Conservation (phyloP, 2,329 filamentous ascomycete genomes). For the Trichophyton verrucosum region DNA sequence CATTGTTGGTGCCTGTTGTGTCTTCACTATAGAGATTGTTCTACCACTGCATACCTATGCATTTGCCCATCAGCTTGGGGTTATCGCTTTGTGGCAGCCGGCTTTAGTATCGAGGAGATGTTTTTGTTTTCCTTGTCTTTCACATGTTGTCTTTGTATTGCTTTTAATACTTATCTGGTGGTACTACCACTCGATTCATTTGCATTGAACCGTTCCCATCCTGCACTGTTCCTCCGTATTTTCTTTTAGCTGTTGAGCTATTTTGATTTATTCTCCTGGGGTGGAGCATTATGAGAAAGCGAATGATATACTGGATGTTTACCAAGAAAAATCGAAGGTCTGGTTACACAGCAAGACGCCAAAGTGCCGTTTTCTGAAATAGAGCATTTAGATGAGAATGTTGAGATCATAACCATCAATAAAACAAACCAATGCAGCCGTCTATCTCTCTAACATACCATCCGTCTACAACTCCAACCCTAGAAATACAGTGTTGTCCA, state of each 20-base stretch:
- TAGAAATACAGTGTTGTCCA: constrained; percentile 44
- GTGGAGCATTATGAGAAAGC: background rate
- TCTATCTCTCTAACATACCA: background rate
- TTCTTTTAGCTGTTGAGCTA: background rate
- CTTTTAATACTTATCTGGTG: background rate
- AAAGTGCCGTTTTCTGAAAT: background rate
- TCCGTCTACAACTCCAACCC: constrained; percentile 19
- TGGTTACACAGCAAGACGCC: background rate
- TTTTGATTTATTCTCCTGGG: background rate
- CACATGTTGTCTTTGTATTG: background rate
- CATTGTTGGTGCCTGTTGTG: background rate
- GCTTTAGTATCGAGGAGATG: background rate
- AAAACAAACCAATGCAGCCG: background rate
- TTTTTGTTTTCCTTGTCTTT: background rate
- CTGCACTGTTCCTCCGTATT: background rate
- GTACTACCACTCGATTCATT: background rate
- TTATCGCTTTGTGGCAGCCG: background rate
- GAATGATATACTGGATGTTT: background rate
- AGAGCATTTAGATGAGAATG: background rate
- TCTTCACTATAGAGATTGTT: background rate
- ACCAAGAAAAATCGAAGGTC: background rate
- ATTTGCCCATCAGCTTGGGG: background rate
- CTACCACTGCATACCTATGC: background rate
- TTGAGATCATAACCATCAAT: background rate
- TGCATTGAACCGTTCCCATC: background rate